Conservation (phyloP, 176 grass and related monocot species). For the Pharus latifolius region DNA sequence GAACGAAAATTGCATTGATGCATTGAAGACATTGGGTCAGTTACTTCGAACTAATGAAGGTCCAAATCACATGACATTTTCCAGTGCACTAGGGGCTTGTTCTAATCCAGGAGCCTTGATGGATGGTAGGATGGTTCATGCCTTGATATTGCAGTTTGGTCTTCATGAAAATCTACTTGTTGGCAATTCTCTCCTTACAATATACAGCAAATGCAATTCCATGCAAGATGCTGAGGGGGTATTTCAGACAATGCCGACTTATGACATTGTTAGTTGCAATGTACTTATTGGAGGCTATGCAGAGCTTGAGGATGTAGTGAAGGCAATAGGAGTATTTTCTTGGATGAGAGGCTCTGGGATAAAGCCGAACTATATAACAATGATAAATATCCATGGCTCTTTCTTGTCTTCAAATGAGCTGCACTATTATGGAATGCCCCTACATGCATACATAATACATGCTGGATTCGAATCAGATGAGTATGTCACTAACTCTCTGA, state of each 20-base stretch:
- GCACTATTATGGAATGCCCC: slow-evolving; percentile 34
- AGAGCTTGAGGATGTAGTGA: slow-evolving; percentile 22
- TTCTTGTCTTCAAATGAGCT: slow-evolving; percentile 31
- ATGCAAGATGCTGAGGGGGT: slow-evolving; percentile 47
- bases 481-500: slow-evolving; percentile 65
- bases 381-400: slow-evolving; percentile 63
- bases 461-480: slow-evolving; percentile 59
- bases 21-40: slow-evolving; percentile 26
- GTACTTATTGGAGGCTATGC: slow-evolving; percentile 59
- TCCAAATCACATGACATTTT: slow-evolving; percentile 63
- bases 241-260: slow-evolving; percentile 41
- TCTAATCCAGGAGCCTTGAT: slow-evolving; percentile 32
- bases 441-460: slow-evolving; percentile 58
- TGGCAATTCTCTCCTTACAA: slow-evolving; percentile 52
- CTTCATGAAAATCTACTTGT: slow-evolving; percentile 41
- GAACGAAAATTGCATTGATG: slow-evolving; percentile 13
- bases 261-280: slow-evolving; percentile 66
- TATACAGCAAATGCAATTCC: slow-evolving; percentile 67
- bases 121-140: slow-evolving; percentile 64
- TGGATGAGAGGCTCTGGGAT: slow-evolving; percentile 53
- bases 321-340: slow-evolving; percentile 43
- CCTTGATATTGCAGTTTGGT: slow-evolving; percentile 34
- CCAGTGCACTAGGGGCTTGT: slow-evolving; percentile 57
- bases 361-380: slow-evolving; percentile 62
- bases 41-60: slow-evolving; percentile 34